Evolutionary conservation across 2,329 filamentous ascomycete genomes (phyloP).

Genomic region (Alternaria viburni): DNA sequence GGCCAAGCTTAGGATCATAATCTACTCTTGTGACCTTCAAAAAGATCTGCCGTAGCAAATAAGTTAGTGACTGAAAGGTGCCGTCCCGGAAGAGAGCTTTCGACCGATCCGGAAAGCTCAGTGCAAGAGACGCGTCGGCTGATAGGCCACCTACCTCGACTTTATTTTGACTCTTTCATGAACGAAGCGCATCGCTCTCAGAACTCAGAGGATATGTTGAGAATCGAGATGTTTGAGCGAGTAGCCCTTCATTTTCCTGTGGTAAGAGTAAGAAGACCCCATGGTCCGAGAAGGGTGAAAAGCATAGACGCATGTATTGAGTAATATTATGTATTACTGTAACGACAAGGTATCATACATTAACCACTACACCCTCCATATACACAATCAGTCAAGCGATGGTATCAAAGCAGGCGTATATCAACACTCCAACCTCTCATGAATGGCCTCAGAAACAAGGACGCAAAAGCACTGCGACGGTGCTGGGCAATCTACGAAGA

Average conservation of each 20-base stretch:
- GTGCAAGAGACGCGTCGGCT: background rate
- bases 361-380: background rate
- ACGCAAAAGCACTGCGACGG: background rate
- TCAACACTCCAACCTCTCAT: background rate
- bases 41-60: background rate
- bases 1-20: too few species aligned
- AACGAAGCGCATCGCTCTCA: background rate
- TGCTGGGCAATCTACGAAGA: background rate
- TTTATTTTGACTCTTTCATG: background rate
- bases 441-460: background rate
- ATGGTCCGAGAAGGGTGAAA: rapidly evolving
- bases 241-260: background rate
- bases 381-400: background rate
- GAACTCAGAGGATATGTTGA: background rate
- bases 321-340: background rate
- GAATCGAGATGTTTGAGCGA: background rate
- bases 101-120: background rate
- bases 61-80: rapidly evolving
- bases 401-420: background rate
- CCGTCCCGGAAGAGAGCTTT: background rate
- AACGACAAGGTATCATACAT: conserved; percentile 4
- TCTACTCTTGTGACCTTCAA: too few species aligned
- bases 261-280: background rate
- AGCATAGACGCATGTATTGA: background rate
- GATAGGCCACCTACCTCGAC: background rate